phyloP scores from a whole-genome alignment of 1,284 basidiomycete genomes.

The Ustilago tritici region DNA sequence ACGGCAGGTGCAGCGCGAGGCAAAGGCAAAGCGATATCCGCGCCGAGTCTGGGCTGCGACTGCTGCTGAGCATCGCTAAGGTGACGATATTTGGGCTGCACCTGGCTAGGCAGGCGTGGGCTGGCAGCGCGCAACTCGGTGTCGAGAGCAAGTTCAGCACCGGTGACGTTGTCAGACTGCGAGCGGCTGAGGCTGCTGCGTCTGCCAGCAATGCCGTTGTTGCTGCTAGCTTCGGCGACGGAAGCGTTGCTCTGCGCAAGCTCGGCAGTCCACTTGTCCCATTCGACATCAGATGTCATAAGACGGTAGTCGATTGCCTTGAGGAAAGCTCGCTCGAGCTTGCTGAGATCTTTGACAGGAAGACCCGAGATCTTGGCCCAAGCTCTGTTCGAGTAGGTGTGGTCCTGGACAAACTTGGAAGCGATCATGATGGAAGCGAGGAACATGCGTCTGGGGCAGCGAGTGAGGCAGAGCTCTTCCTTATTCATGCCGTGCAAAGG shows the following conservation, averaged over 20 bases:
- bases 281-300: slow-evolving; percentile 65
- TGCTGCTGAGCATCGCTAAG: slow-evolving; percentile 16
- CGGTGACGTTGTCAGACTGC: slow-evolving; percentile 49
- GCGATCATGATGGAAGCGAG: slow-evolving; percentile 87
- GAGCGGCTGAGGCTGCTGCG: slow-evolving; percentile 45
- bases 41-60: slow-evolving; percentile 1
- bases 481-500: slow-evolving; percentile 42
- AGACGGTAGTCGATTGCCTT: slow-evolving; percentile 70
- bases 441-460: slow-evolving; percentile 86
- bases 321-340: slow-evolving; percentile 71
- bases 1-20: slow-evolving; percentile 20
- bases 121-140: slow-evolving; percentile 48
- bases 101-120: slow-evolving; percentile 34
- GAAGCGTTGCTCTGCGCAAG: slow-evolving; percentile 33
- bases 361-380: slow-evolving; percentile 80
- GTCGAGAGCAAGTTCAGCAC: slow-evolving; percentile 37
- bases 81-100: slow-evolving; percentile 41
- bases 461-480: slow-evolving; percentile 37
- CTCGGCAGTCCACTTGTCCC: slow-evolving; percentile 61
- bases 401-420: slow-evolving; percentile 91
- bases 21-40: slow-evolving; percentile 31
- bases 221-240: slow-evolving; percentile 1
- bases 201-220: not conserved
- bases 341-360: slow-evolving; percentile 70
- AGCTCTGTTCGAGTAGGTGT: slow-evolving; percentile 86